These are phyloP conservation scores for Phytophthora pluvialis DNA, from an alignment of 352 stramenopile species.

Conservation along the genomic window DNA sequence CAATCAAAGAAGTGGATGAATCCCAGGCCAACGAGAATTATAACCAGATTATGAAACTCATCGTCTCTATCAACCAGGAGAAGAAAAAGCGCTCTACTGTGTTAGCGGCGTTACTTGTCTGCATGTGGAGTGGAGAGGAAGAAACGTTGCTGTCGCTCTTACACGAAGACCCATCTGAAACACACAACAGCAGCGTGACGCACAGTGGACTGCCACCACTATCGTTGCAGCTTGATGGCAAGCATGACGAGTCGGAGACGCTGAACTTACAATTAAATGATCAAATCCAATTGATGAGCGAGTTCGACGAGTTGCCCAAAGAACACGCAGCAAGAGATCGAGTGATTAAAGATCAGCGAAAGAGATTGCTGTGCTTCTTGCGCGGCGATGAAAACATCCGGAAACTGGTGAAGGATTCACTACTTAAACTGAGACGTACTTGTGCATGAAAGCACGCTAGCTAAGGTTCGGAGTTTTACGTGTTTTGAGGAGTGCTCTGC, in stretches of 20 bases:
- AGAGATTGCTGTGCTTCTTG: constrained; percentile 2
- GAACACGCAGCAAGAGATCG: constrained; percentile 5
- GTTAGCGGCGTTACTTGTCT: constrained; percentile 3
- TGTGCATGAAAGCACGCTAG: too few species aligned
- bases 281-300: constrained; percentile 1
- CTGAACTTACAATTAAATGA: constrained; percentile 8
- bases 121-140: constrained; percentile 5
- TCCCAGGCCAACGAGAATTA: constrained; percentile 4
- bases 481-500: too few species aligned
- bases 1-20: constrained; percentile 12
- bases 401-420: constrained; percentile 5
- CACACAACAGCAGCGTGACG: not conserved
- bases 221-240: constrained; percentile 7
- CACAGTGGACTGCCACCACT: constrained; percentile 3
- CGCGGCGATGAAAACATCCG: constrained; percentile 1
- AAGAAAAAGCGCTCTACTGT: constrained; percentile 16
- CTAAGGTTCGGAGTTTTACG: too few species aligned
- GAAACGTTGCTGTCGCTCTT: constrained; percentile 3
- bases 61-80: constrained; percentile 23
- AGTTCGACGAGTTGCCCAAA: constrained; percentile 3
- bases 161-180: not conserved
- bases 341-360: not conserved
- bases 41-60: constrained; percentile 19
- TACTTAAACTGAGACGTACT: too few species aligned
- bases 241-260: not conserved